Conservation (phyloP, 2,329 filamentous ascomycete genomes). For the Arthrobotrys conoides region DNA sequence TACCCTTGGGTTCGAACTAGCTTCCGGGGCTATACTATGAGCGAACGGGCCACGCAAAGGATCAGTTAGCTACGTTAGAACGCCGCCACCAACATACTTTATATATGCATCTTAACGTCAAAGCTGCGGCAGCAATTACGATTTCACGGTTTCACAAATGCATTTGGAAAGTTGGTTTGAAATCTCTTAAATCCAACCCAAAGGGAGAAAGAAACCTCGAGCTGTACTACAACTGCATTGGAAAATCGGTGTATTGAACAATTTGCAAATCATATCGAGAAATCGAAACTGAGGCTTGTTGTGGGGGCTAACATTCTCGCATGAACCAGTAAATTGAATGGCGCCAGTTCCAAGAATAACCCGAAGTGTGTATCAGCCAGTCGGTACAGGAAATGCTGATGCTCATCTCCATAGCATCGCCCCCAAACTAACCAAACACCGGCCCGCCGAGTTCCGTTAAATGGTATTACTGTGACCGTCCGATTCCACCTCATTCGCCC, state of each 20-base stretch:
- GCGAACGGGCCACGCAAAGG: neutral
- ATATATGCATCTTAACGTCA: neutral
- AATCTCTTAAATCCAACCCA: neutral
- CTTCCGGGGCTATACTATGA: conserved; percentile 33
- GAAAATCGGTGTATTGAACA: neutral
- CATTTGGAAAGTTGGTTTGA: neutral
- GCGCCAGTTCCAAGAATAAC: conserved; percentile 36
- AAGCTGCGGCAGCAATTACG: conserved; percentile 9
- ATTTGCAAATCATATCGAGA: conserved; percentile 59
- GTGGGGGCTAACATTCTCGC: conserved; percentile 50
- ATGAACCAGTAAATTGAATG: conserved; percentile 9
- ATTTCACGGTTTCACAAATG: conserved; percentile 7
- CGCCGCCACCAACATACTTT: conserved; percentile 6
- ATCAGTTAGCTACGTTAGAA: too few relatives aligned
- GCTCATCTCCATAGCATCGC: neutral
- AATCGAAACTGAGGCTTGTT: conserved; percentile 34
- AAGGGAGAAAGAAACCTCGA: neutral
- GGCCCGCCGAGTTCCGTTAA: conserved; percentile 36
- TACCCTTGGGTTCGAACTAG: conserved; percentile 35
- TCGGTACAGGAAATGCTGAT: conserved; percentile 16
- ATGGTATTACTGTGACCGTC: conserved; percentile 4
- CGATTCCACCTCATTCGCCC: conserved; percentile 48
- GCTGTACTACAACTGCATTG: neutral
- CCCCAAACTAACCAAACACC: neutral
- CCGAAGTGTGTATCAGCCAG: neutral